Evolutionary conservation across 2,329 filamentous ascomycete genomes (phyloP).

Genomic region (Scedosporium minutisporum): DNA sequence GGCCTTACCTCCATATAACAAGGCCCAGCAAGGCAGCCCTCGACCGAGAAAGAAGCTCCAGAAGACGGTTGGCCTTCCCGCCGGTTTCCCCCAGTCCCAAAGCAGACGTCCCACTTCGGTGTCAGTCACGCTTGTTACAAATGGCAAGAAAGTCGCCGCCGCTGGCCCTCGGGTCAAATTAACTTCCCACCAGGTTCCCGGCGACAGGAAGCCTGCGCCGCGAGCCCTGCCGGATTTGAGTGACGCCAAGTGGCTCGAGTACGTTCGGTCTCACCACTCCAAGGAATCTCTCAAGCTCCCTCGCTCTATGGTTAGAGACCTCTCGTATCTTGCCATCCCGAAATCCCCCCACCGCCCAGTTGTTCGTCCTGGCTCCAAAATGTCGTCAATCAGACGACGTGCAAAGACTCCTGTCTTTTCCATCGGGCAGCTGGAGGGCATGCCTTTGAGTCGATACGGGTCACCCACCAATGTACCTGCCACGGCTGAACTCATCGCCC

Average conservation of each 20-base stretch:
- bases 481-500: constrained; percentile 32
- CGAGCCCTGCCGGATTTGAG: constrained; percentile 21
- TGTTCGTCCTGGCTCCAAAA: neutral
- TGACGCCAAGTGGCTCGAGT: constrained; percentile 23
- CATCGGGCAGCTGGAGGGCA: constrained; percentile 33
- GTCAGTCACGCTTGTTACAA: neutral
- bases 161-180: neutral
- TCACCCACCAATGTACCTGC: constrained; percentile 17
- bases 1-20: neutral
- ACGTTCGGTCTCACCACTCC: constrained; percentile 12
- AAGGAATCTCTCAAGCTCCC: constrained; percentile 4
- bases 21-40: neutral
- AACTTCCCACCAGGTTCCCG: neutral
- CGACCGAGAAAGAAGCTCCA: constrained; percentile 3
- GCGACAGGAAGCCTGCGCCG: constrained; percentile 9
- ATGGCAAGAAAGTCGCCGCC: neutral
- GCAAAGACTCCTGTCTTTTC: constrained; percentile 36
- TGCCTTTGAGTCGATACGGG: constrained; percentile 6
- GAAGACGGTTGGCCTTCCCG: constrained; percentile 3
- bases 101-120: neutral
- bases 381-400: constrained; percentile 11
- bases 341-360: neutral
- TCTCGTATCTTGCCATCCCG: neutral
- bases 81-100: neutral
- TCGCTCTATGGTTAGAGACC: neutral